phyloP scores from a whole-genome alignment of 2,329 filamentous ascomycete species.

The Exophiala mesophila region DNA sequence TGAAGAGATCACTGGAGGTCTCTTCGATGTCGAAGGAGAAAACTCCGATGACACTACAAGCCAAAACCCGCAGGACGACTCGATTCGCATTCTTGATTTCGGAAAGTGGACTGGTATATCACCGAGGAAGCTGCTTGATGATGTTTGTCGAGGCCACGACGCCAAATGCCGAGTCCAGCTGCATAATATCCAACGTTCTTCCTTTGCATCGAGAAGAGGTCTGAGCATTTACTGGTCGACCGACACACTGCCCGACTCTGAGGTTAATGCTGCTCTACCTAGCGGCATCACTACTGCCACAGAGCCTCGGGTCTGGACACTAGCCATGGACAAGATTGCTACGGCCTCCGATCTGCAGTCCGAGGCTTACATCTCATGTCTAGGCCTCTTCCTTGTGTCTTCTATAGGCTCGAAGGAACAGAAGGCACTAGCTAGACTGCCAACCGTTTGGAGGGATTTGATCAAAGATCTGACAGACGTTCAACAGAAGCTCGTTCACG shows the following conservation, averaged over 20 bases:
- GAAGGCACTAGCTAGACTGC: constrained; percentile 73
- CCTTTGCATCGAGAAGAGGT: constrained; percentile 71
- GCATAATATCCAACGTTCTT: constrained; percentile 64
- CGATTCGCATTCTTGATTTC: constrained; percentile 70
- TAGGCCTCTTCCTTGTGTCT: constrained; percentile 76
- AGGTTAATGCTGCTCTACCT: constrained; percentile 39
- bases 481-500: constrained; percentile 66
- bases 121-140: constrained; percentile 73
- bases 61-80: constrained; percentile 37
- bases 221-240: constrained; percentile 76
- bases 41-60: constrained; percentile 28
- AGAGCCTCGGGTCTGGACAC: constrained; percentile 47
- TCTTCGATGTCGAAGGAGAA: constrained; percentile 46
- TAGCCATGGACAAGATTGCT: constrained; percentile 71
- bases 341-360: constrained; percentile 75
- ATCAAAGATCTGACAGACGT: constrained; percentile 72
- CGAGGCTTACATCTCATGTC: constrained; percentile 77
- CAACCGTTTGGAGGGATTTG: constrained; percentile 75
- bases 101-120: constrained; percentile 73
- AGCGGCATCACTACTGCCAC: constrained; percentile 41
- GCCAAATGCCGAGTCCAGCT: constrained; percentile 63
- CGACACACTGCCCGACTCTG: constrained; percentile 50
- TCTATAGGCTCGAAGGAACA: constrained; percentile 75
- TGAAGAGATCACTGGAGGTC: constrained; percentile 50
- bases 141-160: constrained; percentile 77